A percentile compares a stretch with the other conserved stretches of the same genome.
These are phyloP conservation scores for Ophiocordyceps camponoti-leonardi DNA, from an alignment of 2,329 filamentous ascomycete genomes.

Conservation along the genomic window DNA sequence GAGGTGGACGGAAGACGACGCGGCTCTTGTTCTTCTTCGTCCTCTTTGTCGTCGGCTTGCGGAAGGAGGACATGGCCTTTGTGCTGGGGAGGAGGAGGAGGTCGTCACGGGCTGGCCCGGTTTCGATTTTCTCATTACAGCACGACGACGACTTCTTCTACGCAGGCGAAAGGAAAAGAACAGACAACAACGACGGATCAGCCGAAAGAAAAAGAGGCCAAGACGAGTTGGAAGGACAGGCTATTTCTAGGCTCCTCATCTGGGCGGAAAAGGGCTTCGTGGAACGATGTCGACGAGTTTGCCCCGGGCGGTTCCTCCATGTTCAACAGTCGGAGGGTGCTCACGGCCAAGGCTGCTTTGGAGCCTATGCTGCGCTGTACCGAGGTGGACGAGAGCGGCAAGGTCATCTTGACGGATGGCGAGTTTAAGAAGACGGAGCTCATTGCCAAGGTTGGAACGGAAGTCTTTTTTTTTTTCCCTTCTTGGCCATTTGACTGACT, in stretches of 20 bases:
- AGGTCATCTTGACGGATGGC: constrained; percentile 81
- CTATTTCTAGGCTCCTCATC: neutral
- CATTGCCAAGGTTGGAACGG: constrained; percentile 72
- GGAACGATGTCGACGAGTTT: constrained; percentile 28
- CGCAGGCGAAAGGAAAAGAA: too few relatives aligned
- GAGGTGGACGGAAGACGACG: constrained; percentile 16
- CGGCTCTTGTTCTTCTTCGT: too few relatives aligned
- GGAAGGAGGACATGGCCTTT: neutral
- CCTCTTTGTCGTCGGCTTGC: constrained; percentile 1
- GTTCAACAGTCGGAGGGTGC: constrained; percentile 52
- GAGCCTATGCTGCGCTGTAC: constrained; percentile 83
- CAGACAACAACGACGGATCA: too few relatives aligned
- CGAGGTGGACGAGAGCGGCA: constrained; percentile 82
- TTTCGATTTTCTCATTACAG: too few relatives aligned
- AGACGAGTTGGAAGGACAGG: neutral
- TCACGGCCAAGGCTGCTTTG: constrained; percentile 60
- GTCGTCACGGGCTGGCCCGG: too few relatives aligned
- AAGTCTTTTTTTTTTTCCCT: neutral
- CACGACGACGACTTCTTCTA: neutral
- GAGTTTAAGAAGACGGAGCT: constrained; percentile 97
- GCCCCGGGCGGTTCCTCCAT: constrained; percentile 29
- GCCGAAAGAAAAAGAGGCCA: too few relatives aligned
- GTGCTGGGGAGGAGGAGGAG: neutral
- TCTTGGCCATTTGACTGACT: neutral
- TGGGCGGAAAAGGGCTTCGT: too few relatives aligned